These are phyloP conservation scores for Bipolaris cookei DNA, from an alignment of 2,329 filamentous ascomycete genomes.

Conservation along the genomic window DNA sequence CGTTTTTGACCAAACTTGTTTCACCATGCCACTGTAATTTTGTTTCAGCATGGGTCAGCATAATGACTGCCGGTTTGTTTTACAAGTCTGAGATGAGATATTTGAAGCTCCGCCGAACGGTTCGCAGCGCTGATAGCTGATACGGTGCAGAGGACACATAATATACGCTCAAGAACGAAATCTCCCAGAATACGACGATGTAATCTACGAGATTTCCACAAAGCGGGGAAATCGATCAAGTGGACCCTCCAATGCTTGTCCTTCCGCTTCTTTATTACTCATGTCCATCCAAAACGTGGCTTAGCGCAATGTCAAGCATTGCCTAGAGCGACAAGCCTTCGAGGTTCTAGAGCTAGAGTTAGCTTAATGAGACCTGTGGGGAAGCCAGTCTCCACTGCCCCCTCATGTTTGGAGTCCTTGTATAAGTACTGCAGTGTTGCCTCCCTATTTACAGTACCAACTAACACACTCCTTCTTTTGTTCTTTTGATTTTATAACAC, in stretches of 20 bases:
- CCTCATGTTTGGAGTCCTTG: neutral
- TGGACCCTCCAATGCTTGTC: neutral
- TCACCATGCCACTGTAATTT: conserved; percentile 28
- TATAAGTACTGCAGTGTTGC: conserved; percentile 24
- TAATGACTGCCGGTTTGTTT: no score
- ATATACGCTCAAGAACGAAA: no score
- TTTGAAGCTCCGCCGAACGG: no score
- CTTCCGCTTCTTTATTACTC: conserved; percentile 4
- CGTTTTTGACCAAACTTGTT: conserved; percentile 19
- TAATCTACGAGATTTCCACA: neutral
- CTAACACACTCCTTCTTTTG: conserved; percentile 7
- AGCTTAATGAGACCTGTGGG: conserved; percentile 1
- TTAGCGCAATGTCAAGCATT: conserved; percentile 6
- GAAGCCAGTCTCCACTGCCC: neutral
- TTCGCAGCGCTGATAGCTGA: no score
- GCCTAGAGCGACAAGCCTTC: conserved; percentile 12
- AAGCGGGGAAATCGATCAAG: neutral
- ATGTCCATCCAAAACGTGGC: conserved; percentile 1
- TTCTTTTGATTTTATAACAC: conserved; percentile 3
- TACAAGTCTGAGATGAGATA: no score
- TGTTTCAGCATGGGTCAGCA: neutral
- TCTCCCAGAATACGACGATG: no score
- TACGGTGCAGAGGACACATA: no score
- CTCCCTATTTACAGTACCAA: conserved; percentile 1
- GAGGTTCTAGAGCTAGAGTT: neutral